A percentile compares a stretch with the other conserved stretches of the same genome.
Conservation (phyloP, 148 eudicot genomes). For the Drosera capensis region DNA sequence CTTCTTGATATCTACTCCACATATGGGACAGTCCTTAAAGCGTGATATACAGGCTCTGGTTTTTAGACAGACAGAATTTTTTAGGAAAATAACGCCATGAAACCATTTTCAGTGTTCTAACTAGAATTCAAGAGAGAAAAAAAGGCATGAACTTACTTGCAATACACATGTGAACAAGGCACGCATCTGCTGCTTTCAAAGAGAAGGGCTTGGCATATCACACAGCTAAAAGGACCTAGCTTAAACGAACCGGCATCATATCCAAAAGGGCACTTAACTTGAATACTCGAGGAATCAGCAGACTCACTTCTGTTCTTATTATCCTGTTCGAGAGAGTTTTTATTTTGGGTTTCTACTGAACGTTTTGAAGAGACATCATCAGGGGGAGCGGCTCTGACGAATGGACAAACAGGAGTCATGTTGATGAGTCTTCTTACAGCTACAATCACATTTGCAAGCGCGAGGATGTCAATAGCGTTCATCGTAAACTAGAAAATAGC, state of each 20-base stretch:
- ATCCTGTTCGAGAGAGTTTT: constrained; percentile 38
- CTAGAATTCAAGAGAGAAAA: neutral
- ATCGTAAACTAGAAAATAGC: too few species aligned
- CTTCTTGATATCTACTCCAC: constrained; percentile 94
- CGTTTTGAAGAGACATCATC: constrained; percentile 60
- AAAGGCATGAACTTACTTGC: constrained; percentile 55
- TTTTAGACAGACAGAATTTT: constrained; percentile 3
- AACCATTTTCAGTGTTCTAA: neutral
- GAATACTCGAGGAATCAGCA: constrained; percentile 22
- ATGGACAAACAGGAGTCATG: constrained; percentile 98
- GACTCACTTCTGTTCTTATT: constrained; percentile 36
- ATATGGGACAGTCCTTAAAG: constrained; percentile 85
- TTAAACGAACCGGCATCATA: constrained; percentile 85
- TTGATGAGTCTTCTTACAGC: neutral
- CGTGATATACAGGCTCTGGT: constrained; percentile 76
- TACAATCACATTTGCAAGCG: neutral
- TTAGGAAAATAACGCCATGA: neutral
- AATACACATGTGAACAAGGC: constrained; percentile 78
- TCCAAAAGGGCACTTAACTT: constrained; percentile 89
- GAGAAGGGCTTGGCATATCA: constrained; percentile 87
- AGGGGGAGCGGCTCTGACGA: constrained; percentile 77
- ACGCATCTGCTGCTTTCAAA: constrained; percentile 77
- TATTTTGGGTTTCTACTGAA: constrained; percentile 43
- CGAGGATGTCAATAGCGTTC: too few species aligned
- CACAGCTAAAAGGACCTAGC: constrained; percentile 87